phyloP scores from a whole-genome alignment of 2,329 filamentous ascomycete species.

The Claviceps humidiphila region DNA sequence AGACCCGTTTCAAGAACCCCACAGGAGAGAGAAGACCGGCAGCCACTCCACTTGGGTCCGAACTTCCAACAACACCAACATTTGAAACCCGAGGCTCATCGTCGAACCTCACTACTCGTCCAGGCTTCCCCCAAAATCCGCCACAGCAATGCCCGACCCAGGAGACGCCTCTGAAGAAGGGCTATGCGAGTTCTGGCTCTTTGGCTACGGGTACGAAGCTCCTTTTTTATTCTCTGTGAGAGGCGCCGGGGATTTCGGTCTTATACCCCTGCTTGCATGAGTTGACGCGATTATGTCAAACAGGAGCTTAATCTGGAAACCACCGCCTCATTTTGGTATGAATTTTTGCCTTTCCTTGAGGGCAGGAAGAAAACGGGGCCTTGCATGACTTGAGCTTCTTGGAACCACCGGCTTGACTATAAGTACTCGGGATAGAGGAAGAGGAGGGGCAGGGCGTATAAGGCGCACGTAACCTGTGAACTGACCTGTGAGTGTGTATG shows the following conservation, averaged over 20 bases:
- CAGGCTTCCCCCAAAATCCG: neutral
- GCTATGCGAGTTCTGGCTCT: constrained; percentile 74
- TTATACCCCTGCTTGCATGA: neutral
- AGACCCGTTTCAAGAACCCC: no score
- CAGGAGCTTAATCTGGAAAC: constrained; percentile 93
- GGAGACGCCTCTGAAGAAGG: constrained; percentile 9
- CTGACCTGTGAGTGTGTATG: neutral
- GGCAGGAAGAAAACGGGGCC: neutral
- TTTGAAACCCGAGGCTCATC: neutral
- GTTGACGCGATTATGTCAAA: neutral
- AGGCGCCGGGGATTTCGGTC: neutral
- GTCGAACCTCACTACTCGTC: neutral
- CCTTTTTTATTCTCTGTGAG: neutral
- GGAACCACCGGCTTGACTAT: neutral
- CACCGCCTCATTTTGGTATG: constrained; percentile 85
- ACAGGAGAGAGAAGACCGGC: no score
- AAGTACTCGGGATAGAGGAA: neutral
- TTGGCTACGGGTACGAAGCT: constrained; percentile 75
- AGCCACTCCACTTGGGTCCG: no score
- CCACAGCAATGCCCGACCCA: neutral
- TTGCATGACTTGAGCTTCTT: neutral
- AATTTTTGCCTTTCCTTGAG: neutral
- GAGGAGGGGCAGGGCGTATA: neutral
- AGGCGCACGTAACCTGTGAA: neutral
- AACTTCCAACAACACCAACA: no score